Evolutionary conservation across 2,329 filamentous ascomycete genomes (phyloP), one percentile per base, ranked within the genome.

Genomic region (Epichloe sp.): DNA sequence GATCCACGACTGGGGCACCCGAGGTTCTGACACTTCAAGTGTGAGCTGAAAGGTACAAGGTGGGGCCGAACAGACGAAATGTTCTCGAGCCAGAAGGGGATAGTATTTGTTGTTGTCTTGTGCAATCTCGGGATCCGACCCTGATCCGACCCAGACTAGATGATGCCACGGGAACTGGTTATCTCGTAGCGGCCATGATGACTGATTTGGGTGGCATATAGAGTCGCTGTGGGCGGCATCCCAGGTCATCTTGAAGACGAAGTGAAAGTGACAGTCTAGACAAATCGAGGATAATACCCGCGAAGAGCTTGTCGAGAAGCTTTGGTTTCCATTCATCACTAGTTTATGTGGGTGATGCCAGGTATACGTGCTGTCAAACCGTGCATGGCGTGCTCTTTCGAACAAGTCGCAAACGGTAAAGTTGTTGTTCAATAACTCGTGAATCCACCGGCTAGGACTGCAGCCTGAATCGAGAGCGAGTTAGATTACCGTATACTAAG

Each of bases 11-110:
- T 58, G 57, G 11, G 62, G 58, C 55, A 82, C 67, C 2, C 74
- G 74, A 11, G 76, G 76, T 48, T 67, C 59, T 6, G 71, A 74
- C 6, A 80, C 66, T 50, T 78, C 73, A 17, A 80, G 60, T 2
- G 60, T 66, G 38, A 79, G 50, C 21, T 62, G 57, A 41, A 74
- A 68, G 1, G 65, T 65, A 58, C 74, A 77, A 7, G 62, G 57
- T 1, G 59, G 59, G 3, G 69, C 66, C 0, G 69, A 72, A 59
- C 74, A 77, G 23, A 63, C 58, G 48, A 72, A 75, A 14, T 58
- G 53, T 31, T 70, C 66, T 26, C 61, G 58, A 12, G 67, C 62
- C 31, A 65, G 51, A 15, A 70, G 53, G 1, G 70, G 71, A 36
- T 71, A 68, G 49, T 70, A 68, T 52, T 71, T 69, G 14, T 52